phyloP scores from a whole-genome alignment of 2,329 filamentous ascomycete genomes.

The Colletotrichum chrysophilum region DNA sequence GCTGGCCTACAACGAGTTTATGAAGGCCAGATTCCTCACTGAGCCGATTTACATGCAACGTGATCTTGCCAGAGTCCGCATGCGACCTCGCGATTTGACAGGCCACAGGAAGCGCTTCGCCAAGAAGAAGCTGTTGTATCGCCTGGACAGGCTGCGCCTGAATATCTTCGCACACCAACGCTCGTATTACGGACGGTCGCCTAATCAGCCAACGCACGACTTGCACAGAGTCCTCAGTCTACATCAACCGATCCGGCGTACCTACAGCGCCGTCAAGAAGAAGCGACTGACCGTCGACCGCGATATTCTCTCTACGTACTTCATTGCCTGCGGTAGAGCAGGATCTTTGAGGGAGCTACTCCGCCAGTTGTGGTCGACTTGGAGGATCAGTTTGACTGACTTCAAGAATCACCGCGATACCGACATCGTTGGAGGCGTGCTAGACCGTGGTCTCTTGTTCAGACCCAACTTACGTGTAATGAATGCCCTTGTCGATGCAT shows the following conservation, averaged over 20 bases:
- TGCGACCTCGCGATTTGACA: slow-evolving; percentile 44
- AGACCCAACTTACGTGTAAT: slow-evolving; percentile 65
- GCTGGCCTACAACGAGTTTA: slow-evolving; percentile 47
- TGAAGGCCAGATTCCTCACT: slow-evolving; percentile 52
- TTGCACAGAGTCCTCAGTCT: slow-evolving; percentile 13
- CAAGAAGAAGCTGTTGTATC: neutral
- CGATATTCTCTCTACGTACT: slow-evolving; percentile 8
- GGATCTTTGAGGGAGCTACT: slow-evolving; percentile 8
- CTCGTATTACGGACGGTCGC: slow-evolving; percentile 7
- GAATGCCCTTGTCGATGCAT: slow-evolving; percentile 70
- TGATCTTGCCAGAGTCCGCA: slow-evolving; percentile 43
- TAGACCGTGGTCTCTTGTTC: slow-evolving; percentile 56
- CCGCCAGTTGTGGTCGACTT: neutral
- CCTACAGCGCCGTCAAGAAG: slow-evolving; percentile 13
- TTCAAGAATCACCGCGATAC: slow-evolving; percentile 22
- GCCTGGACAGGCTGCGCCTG: slow-evolving; percentile 9
- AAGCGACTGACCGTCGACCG: neutral
- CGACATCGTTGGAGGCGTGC: slow-evolving; percentile 30
- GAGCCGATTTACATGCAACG: slow-evolving; percentile 52
- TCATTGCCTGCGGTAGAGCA: slow-evolving; percentile 11
- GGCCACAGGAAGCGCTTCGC: slow-evolving; percentile 20
- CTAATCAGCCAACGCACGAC: neutral
- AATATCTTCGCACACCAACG: neutral
- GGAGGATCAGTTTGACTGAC: slow-evolving; percentile 1
- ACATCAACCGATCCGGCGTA: neutral